These are phyloP conservation scores for Helotiales sp. DNA, from an alignment of 2,329 filamentous ascomycete species.

Conservation along the genomic window DNA sequence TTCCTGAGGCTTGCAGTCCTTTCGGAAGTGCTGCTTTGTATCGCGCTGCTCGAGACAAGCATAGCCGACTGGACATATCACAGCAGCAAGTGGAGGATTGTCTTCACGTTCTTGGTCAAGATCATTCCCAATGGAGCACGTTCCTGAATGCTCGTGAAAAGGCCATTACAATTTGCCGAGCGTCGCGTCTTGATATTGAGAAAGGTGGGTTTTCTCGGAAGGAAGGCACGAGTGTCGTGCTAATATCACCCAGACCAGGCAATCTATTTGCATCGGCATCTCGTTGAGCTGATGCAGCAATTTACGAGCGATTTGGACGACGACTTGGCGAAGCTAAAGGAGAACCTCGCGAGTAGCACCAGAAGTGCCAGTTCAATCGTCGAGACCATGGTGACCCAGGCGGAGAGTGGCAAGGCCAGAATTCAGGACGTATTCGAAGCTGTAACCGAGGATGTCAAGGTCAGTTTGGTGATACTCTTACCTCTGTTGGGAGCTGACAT, in stretches of 20 bases:
- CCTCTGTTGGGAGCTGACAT: slow-evolving; percentile 1
- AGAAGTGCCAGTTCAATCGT: slow-evolving; percentile 26
- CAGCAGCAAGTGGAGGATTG: slow-evolving; percentile 46
- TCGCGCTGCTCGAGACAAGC: slow-evolving; percentile 38
- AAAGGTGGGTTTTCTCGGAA: slow-evolving; percentile 41
- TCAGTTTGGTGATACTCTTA: slow-evolving; percentile 5
- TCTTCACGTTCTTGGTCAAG: slow-evolving; percentile 51
- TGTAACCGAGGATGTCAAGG: slow-evolving; percentile 24
- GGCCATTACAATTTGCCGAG: slow-evolving; percentile 61
- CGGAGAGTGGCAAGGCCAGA: slow-evolving; percentile 24
- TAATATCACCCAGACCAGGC: slow-evolving; percentile 31
- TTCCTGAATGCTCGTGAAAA: slow-evolving; percentile 64
- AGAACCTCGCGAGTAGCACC: slow-evolving; percentile 23
- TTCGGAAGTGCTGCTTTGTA: slow-evolving; percentile 37
- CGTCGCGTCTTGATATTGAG: slow-evolving; percentile 57
- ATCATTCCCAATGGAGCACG: slow-evolving; percentile 61
- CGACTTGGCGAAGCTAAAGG: slow-evolving; percentile 26
- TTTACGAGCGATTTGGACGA: slow-evolving; percentile 26
- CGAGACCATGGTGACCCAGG: slow-evolving; percentile 22
- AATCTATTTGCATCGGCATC: slow-evolving; percentile 31
- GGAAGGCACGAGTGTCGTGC: not conserved
- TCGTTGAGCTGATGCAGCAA: slow-evolving; percentile 30
- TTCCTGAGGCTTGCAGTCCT: slow-evolving; percentile 51
- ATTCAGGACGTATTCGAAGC: slow-evolving; percentile 26
- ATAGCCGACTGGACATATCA: slow-evolving; percentile 32